A percentile compares a stretch with the other conserved stretches of the same genome.
These are phyloP conservation scores for Sherardia arvensis DNA, from an alignment of 257 asterid genomes.

Conservation along the genomic window DNA sequence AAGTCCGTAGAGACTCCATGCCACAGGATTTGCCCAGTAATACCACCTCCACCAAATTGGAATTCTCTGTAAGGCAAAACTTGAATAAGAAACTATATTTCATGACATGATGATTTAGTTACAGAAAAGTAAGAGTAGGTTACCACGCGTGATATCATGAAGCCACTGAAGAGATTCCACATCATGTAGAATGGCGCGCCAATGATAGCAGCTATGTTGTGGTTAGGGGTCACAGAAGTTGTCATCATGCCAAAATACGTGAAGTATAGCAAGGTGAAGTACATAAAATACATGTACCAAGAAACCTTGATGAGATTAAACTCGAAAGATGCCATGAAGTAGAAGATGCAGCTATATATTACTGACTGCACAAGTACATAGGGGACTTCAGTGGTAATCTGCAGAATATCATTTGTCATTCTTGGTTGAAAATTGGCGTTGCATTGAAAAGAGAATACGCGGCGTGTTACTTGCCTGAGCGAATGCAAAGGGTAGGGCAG, in stretches of 20 bases:
- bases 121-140: not conserved
- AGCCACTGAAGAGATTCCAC: slow-evolving; percentile 96
- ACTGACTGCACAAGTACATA: slow-evolving; percentile 63
- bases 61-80: slow-evolving; percentile 43
- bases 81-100: not conserved
- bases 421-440: not conserved
- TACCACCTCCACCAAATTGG: slow-evolving; percentile 99
- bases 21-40: slow-evolving; percentile 82
- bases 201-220: slow-evolving; percentile 70
- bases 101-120: not conserved
- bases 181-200: slow-evolving; percentile 89
- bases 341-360: slow-evolving; percentile 59
- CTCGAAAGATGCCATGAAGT: slow-evolving; percentile 69
- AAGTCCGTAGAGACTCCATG: slow-evolving; percentile 83
- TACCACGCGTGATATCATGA: slow-evolving; percentile 84
- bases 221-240: slow-evolving; percentile 84
- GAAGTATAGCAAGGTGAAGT: slow-evolving; percentile 72
- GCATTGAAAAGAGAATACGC: not conserved
- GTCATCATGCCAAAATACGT: slow-evolving; percentile 95
- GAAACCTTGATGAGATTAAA: slow-evolving; percentile 46
- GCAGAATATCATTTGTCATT: slow-evolving; percentile 9
- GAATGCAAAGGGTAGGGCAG: slow-evolving; percentile 85
- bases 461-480: slow-evolving; percentile 44
- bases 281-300: slow-evolving; percentile 67
- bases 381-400: slow-evolving; percentile 81